These are phyloP conservation scores for Fraxinus anomala DNA, from an alignment of 257 asterid genomes.

Conservation along the genomic window DNA sequence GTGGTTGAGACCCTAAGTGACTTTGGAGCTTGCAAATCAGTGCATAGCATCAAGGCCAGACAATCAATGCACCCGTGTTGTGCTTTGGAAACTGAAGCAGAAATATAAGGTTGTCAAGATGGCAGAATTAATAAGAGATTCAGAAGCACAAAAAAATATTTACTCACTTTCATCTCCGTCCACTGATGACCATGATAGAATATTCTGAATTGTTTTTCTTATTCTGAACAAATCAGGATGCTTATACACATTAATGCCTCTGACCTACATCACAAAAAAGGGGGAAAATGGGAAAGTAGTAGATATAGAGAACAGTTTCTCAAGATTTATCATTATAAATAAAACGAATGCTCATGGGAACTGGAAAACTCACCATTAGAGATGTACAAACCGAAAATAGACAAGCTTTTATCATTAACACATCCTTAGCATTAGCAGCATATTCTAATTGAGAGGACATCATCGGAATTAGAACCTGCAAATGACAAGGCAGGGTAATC, in stretches of 20 bases:
- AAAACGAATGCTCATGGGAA: constrained; percentile 21
- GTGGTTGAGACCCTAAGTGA: constrained; percentile 35
- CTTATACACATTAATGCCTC: constrained; percentile 51
- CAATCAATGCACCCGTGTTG: constrained; percentile 98
- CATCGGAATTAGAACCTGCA: constrained; percentile 81
- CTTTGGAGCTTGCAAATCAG: constrained; percentile 58
- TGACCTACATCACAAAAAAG: constrained; percentile 46
- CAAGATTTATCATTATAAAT: constrained; percentile 16
- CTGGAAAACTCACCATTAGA: constrained; percentile 58
- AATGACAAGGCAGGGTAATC: constrained; percentile 25
- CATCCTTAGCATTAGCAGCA: constrained; percentile 56
- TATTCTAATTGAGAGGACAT: constrained; percentile 57
- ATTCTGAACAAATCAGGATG: constrained; percentile 56
- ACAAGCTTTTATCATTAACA: constrained; percentile 66
- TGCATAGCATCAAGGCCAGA: constrained; percentile 76
- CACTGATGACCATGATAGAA: constrained; percentile 64
- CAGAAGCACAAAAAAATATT: constrained; percentile 20
- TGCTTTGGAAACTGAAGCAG: constrained; percentile 68
- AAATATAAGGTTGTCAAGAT: background rate
- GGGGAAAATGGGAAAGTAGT: background rate
- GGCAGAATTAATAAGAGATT: constrained; percentile 25
- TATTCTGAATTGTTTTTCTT: constrained; percentile 47
- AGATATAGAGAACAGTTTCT: background rate
- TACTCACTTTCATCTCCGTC: constrained; percentile 70
- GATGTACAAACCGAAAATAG: constrained; percentile 78